Evolutionary conservation across 768 basidiomycete genomes (phyloP).

Genomic region (Kwoniella newhampshirensis): DNA sequence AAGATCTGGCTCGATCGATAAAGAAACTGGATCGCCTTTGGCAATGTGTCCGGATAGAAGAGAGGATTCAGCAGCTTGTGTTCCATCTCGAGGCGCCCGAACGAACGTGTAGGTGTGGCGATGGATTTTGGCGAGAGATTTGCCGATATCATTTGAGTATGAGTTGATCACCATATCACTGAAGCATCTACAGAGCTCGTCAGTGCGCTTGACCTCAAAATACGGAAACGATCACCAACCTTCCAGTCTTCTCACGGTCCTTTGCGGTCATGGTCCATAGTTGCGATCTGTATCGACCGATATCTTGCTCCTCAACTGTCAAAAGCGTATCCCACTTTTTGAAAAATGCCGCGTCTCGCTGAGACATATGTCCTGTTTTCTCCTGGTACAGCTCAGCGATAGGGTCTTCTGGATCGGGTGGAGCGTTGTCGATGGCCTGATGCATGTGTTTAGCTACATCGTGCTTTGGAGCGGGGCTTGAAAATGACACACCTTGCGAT

Average conservation of each 20-base stretch:
- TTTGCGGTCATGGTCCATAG: slow-evolving; percentile 85
- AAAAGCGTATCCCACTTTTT: slow-evolving; percentile 85
- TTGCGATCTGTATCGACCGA: slow-evolving; percentile 79
- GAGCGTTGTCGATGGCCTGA: slow-evolving; percentile 69
- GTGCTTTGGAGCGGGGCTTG: no score
- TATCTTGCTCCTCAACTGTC: slow-evolving; percentile 81
- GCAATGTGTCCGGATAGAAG: slow-evolving; percentile 77
- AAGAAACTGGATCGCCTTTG: slow-evolving; percentile 74
- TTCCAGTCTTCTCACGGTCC: slow-evolving; percentile 75
- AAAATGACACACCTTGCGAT: slow-evolving; percentile 66
- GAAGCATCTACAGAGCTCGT: slow-evolving; percentile 61
- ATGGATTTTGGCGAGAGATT: slow-evolving; percentile 67
- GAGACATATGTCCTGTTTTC: slow-evolving; percentile 78
- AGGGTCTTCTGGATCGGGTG: slow-evolving; percentile 55
- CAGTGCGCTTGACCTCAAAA: neutral
- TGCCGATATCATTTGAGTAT: slow-evolving; percentile 44
- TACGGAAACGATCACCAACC: slow-evolving; percentile 52
- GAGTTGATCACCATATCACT: slow-evolving; percentile 69
- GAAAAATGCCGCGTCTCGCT: slow-evolving; percentile 72
- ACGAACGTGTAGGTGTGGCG: slow-evolving; percentile 74
- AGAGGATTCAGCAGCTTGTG: slow-evolving; percentile 40
- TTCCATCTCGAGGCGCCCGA: slow-evolving; percentile 21
- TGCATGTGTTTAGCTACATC: no score
- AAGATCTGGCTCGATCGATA: slow-evolving; percentile 85
- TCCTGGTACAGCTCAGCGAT: slow-evolving; percentile 65